A percentile compares a stretch with the other conserved stretches of the same genome.
phyloP scores from a whole-genome alignment of 306 rosid species.

The Leucaena leucocephala region DNA sequence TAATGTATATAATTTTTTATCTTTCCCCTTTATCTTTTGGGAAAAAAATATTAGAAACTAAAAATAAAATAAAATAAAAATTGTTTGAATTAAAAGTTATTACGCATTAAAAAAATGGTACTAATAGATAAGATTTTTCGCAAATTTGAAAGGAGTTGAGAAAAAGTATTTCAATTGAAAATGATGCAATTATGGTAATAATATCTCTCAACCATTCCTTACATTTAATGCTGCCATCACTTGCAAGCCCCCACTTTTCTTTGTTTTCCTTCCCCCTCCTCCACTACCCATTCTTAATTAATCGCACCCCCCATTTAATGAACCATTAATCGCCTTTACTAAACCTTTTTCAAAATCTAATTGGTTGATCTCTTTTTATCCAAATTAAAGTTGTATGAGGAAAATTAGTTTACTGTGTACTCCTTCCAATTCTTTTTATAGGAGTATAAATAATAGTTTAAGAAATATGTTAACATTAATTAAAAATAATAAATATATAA shows the following conservation, averaged over 20 bases:
- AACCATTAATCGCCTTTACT: slow-evolving; percentile 40
- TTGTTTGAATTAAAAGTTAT: neutral
- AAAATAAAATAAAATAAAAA: neutral
- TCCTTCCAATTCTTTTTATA: too few relatives aligned
- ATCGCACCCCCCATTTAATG: slow-evolving; percentile 56
- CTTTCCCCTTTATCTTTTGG: neutral
- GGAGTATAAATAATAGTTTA: too few relatives aligned
- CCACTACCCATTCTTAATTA: slow-evolving; percentile 60
- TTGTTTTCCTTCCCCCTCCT: slow-evolving; percentile 67
- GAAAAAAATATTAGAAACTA: neutral
- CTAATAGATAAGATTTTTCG: neutral
- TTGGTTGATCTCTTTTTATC: too few relatives aligned
- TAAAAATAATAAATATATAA: too few relatives aligned
- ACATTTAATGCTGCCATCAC: slow-evolving; percentile 61
- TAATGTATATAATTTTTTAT: neutral
- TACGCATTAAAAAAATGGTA: neutral
- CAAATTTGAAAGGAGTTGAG: slow-evolving; percentile 9
- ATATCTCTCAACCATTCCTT: slow-evolving; percentile 17
- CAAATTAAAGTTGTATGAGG: too few relatives aligned
- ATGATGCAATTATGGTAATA: neutral
- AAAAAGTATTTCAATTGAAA: slow-evolving; percentile 14
- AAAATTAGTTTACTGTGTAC: too few relatives aligned
- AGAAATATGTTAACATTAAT: too few relatives aligned
- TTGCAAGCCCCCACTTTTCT: slow-evolving; percentile 63
- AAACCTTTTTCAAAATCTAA: neutral